Base-by-base conservation (phyloP, 2,329 filamentous ascomycete species). In the Chaetomium strumarium region DNA sequence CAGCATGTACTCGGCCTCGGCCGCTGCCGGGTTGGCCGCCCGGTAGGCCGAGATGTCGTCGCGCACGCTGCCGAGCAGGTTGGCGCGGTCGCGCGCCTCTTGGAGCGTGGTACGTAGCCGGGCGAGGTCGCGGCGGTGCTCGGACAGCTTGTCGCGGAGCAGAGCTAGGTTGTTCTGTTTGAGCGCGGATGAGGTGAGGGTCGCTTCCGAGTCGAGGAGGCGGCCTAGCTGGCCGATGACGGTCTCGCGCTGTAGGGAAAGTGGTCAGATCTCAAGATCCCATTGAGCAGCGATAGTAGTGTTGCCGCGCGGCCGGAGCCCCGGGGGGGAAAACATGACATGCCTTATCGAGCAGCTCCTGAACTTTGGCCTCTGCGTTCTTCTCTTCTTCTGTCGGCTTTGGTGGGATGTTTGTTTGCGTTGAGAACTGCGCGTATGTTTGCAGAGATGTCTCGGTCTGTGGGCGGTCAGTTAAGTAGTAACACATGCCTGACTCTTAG, bases 1-100 rank as follows among this genome's bases (percentile, higher is more conserved):
- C 29, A 99, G 79, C 91, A 99, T 96, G 75, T 97, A 99, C 56
- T 99, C 92, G 43, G 90, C 90, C 72, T 97, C 93, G 50, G 85
- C 87, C 2, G 84, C 83, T 61, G 82, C 87, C 9, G 89, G 88
- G 67, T 95, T 93, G 52, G 81, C 83, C 46, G 85, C 81, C 50
- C 87, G 88, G 73, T 96, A 96, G 50, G 89, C 84, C 68, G 90
- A 81, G 69, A 97, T 97, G 68, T 99, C 93, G 63, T 86, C 87
- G 58, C 90, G 88, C 45, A 99, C 90, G 65, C 90, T 93, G 49
- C 85, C 86, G 51, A 99, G 83, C 31, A 99, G 83, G 70, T 97
- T 96, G 52, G 88, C 87, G 59, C 90, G 85, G 70, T 95, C 85
- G 64, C 93, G 87, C 45, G 88, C 84, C 61, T 92, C 85, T 48